These are phyloP conservation scores for Dentipellis fragilis DNA, from an alignment of 768 basidiomycete species.

Conservation along the genomic window DNA sequence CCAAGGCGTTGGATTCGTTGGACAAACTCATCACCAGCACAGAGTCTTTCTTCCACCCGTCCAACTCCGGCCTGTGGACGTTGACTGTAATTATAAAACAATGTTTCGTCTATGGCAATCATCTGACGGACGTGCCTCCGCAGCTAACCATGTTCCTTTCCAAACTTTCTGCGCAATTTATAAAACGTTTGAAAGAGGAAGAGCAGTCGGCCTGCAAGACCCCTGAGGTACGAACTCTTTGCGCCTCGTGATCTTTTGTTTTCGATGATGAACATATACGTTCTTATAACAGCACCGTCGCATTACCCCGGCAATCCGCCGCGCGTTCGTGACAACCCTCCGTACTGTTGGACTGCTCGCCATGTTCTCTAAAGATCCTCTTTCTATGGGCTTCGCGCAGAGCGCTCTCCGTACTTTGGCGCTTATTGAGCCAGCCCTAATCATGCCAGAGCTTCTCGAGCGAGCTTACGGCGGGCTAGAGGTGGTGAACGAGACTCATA, in stretches of 20 bases:
- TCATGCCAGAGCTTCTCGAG: slow-evolving; percentile 89
- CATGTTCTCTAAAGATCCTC: slow-evolving; percentile 82
- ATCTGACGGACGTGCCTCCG: background rate
- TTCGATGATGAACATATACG: background rate
- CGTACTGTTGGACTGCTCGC: slow-evolving; percentile 82
- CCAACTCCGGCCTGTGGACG: slow-evolving; percentile 84
- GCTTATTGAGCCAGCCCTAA: slow-evolving; percentile 67
- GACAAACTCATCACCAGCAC: slow-evolving; percentile 85
- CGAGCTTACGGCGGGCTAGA: slow-evolving; percentile 89
- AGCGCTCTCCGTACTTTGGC: slow-evolving; percentile 70
- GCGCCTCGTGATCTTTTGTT: slow-evolving; percentile 1
- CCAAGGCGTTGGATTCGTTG: slow-evolving; percentile 78
- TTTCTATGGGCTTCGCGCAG: slow-evolving; percentile 76
- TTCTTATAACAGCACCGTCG: slow-evolving; percentile 44
- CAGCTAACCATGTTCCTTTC: slow-evolving; percentile 67
- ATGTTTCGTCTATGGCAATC: background rate
- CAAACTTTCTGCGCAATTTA: slow-evolving; percentile 64
- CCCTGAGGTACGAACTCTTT: slow-evolving; percentile 41
- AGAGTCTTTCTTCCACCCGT: slow-evolving; percentile 93
- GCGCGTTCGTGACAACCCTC: slow-evolving; percentile 70
- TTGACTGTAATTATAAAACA: slow-evolving; percentile 31
- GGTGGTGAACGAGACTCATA: slow-evolving; percentile 88
- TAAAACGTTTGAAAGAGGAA: slow-evolving; percentile 73
- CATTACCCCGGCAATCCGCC: slow-evolving; percentile 71
- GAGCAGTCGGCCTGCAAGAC: slow-evolving; percentile 69